Base-by-base conservation (phyloP, 495 filamentous ascomycete species). In the Mytilinidion resinicola region DNA sequence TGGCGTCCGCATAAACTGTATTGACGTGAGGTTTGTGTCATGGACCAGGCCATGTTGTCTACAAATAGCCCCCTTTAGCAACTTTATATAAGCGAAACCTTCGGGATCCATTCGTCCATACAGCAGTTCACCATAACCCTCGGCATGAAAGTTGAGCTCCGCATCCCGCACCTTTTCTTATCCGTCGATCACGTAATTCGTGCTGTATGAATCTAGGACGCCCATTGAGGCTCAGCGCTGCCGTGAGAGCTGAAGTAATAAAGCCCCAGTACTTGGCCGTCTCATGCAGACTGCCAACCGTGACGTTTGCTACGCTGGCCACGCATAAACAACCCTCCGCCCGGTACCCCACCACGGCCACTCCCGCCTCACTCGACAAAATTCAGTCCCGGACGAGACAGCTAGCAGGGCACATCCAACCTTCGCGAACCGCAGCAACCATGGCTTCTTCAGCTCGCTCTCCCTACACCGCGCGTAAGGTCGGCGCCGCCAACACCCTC, bases 401-500 rank as follows among this genome's bases (percentile, higher is more conserved):
- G 60, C 58, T 73, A n/a, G 68, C 72, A 54, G 53, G 58, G 20
- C 65, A 67, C 51, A 51, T 67, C 14, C 60, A 57, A 60, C 53
- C 56, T 14, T 41, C 54, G 48, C 19, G 38, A 20, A 50, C 30
- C 17, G 41, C 56, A 17, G 30, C 49, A 38, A 38, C 62, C 46
- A 81, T 80, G 72, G 69, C 75, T 49, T 77, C 74, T 78, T 77
- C 75, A 63, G 69, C 70, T 44, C 55, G 74, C 30, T 76, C 80
- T 49, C 68, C 67, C 30, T 92, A 87, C 75, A 77, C 78, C 64
- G 73, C 87, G 70, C 83, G 92, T 73, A 96, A 93, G 82, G 80
- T 96, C 67, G 95, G 82, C 62, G 82, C 87, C 58, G 84, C 90
- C 63, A 87, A 96, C 78, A 97, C 93, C 54, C 80, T 97, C 69